Percentiles rank a stretch among this genome's conserved stretches.
These are phyloP conservation scores for Saussurea involucrata DNA, from an alignment of 129 eudicot genomes.

Conservation along the genomic window DNA sequence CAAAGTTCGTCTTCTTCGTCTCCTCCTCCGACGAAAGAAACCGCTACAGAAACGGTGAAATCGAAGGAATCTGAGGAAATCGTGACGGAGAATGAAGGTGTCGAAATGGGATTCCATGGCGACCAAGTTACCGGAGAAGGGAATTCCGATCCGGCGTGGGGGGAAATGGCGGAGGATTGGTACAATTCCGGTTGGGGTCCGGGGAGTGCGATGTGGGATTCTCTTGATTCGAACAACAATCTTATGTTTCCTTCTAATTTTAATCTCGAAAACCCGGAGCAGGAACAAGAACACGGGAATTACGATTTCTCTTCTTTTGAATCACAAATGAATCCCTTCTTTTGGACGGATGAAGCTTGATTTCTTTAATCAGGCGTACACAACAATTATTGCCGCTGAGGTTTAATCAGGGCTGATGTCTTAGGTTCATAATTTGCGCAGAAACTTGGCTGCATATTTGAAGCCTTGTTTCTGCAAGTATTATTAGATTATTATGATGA, in stretches of 20 bases:
- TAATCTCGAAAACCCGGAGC: constrained; percentile 32
- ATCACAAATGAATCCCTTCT: constrained; percentile 38
- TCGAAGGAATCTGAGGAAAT: constrained; percentile 22
- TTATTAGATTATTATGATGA: constrained; percentile 1
- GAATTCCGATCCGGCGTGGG: constrained; percentile 54
- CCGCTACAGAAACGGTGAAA: constrained; percentile 8
- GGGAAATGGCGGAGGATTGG: constrained; percentile 72
- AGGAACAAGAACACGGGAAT: constrained; percentile 29
- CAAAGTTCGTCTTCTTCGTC: constrained; percentile 23
- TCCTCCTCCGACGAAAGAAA: constrained; percentile 25
- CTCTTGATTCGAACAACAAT: constrained; percentile 57
- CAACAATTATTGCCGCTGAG: too few species aligned
- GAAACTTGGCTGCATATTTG: constrained; percentile 67
- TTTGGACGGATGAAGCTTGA: constrained; percentile 46
- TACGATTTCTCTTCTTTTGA: constrained; percentile 39
- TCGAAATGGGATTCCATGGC: background rate
- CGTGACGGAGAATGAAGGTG: constrained; percentile 25
- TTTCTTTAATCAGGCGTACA: too few species aligned
- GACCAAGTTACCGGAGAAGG: background rate
- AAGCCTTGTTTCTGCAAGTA: constrained; percentile 41
- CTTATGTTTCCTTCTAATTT: constrained; percentile 54
- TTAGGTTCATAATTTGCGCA: too few species aligned
- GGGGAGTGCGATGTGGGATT: constrained; percentile 91
- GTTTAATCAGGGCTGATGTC: too few species aligned
- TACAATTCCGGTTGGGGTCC: constrained; percentile 88